These are phyloP conservation scores for Isatis lusitanica DNA, from an alignment of 441 rosid genomes.

Conservation along the genomic window DNA sequence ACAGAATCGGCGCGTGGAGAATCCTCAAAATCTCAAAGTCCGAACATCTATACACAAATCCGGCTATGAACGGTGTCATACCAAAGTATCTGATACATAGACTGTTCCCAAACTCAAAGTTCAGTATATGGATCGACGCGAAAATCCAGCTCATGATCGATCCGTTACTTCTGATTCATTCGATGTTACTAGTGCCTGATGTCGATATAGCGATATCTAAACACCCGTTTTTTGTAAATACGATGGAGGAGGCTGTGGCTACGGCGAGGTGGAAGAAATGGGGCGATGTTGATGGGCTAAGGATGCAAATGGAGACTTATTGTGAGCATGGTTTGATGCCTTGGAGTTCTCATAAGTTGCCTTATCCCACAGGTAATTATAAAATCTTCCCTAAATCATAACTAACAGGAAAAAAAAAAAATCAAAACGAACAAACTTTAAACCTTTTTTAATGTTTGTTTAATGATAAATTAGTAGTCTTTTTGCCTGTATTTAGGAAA, in stretches of 20 bases:
- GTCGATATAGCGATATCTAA: slow-evolving; percentile 80
- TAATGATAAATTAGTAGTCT: background rate
- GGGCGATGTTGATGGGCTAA: slow-evolving; percentile 65
- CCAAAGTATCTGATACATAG: slow-evolving; percentile 82
- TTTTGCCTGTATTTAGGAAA: background rate
- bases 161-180: slow-evolving; percentile 71
- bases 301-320: slow-evolving; percentile 83
- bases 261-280: slow-evolving; percentile 96
- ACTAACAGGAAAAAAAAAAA: too few relatives aligned
- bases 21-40: slow-evolving; percentile 48
- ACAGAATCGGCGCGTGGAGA: slow-evolving; percentile 70
- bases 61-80: slow-evolving; percentile 85
- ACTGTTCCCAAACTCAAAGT: slow-evolving; percentile 76
- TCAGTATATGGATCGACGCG: slow-evolving; percentile 87
- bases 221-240: slow-evolving; percentile 66
- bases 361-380: slow-evolving; percentile 71
- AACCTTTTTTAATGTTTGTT: background rate
- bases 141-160: slow-evolving; percentile 83
- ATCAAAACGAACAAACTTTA: slow-evolving; percentile 12
- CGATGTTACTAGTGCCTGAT: slow-evolving; percentile 52
- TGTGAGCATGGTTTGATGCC: slow-evolving; percentile 83
- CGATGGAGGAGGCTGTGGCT: slow-evolving; percentile 96
- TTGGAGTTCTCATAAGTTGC: slow-evolving; percentile 72
- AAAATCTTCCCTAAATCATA: slow-evolving; percentile 2
- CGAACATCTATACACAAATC: slow-evolving; percentile 48